These are phyloP conservation scores for Biscutella laevigata DNA, from an alignment of 441 rosid species.

Conservation along the genomic window DNA sequence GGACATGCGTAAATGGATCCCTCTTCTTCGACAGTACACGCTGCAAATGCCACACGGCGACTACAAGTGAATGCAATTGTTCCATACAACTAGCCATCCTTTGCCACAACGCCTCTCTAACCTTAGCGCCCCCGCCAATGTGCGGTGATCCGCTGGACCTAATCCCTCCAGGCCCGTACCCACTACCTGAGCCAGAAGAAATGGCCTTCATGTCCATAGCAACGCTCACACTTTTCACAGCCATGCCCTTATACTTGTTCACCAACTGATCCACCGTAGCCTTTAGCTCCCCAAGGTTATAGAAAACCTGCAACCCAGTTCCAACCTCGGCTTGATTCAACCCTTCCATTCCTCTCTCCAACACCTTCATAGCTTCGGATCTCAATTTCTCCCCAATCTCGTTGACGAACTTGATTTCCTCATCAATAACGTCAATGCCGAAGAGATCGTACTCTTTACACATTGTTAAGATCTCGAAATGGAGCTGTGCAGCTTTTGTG, in stretches of 20 bases:
- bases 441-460: slow-evolving; percentile 64
- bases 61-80: slow-evolving; percentile 62
- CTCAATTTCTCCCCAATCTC: slow-evolving; percentile 62
- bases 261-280: slow-evolving; percentile 69
- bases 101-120: slow-evolving; percentile 89
- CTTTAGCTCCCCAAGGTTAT: slow-evolving; percentile 79
- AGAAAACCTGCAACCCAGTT: slow-evolving; percentile 89
- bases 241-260: slow-evolving; percentile 65
- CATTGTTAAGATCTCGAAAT: slow-evolving; percentile 67
- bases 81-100: slow-evolving; percentile 84
- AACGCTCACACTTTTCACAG: slow-evolving; percentile 58
- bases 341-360: slow-evolving; percentile 94
- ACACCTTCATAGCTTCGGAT: slow-evolving; percentile 64
- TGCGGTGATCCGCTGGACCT: slow-evolving; percentile 87
- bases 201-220: slow-evolving; percentile 94
- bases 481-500: slow-evolving; percentile 88
- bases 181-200: slow-evolving; percentile 42
- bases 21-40: slow-evolving; percentile 90
- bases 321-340: slow-evolving; percentile 95
- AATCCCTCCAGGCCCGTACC: slow-evolving; percentile 81
- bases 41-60: slow-evolving; percentile 96
- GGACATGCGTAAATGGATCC: slow-evolving; percentile 89
- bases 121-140: slow-evolving; percentile 86
- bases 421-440: slow-evolving; percentile 67
- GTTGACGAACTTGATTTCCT: slow-evolving; percentile 54